Evolutionary conservation across 139 green algal species (phyloP), one percentile per base, ranked within the genome.

Genomic region (Chlorella sorokiniana): DNA sequence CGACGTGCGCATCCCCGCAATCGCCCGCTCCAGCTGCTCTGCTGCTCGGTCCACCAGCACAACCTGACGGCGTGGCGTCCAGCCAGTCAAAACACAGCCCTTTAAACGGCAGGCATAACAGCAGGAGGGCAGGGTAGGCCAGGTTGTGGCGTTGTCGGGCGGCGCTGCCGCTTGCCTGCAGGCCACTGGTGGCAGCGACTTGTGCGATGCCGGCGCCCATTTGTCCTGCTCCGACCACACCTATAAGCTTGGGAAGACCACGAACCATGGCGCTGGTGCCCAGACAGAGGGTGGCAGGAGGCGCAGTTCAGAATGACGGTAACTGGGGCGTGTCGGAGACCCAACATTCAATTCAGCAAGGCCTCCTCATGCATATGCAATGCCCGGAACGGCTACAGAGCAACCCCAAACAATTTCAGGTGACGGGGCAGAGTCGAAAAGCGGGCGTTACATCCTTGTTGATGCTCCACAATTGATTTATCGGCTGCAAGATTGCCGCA

Each of bases 151-250:
- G 25, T 25, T 11, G 25, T 37, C 59, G 10, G 33, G 2, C 6
- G 63, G 2, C 27, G 40, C 31, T 29, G 7, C 29, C 0, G 0
- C 89, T 10, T 4, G 91, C 86, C 29, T 81, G 42, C 7, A 95
- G n/a, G 11, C 86, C 87, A 6, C 80, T 54, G 3, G 65, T 77
- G 3, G 90, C 91, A n/a, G 84, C 79, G 6, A 93, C 75, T 41
- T 96, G 90, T 1, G 92, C 91, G 44, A 96, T 96, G 33, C 92
- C 92, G 9, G 61, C 75, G 11, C 93, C 93, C 93, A 96, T 96
- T 82, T 96, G 93, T 1, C 93, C 93, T 0, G 83, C 85, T 25
- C 93, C 93, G 0, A 96, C 83, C 11, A 96, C 86, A 1, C 88
- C 91, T 0, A 95, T 51, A 2, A 89, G 48, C 56, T 85, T 27